A percentile compares a stretch with the other conserved stretches of the same genome.
phyloP scores from a whole-genome alignment of 2,329 filamentous ascomycete species.

The Paecilomyces sp. region DNA sequence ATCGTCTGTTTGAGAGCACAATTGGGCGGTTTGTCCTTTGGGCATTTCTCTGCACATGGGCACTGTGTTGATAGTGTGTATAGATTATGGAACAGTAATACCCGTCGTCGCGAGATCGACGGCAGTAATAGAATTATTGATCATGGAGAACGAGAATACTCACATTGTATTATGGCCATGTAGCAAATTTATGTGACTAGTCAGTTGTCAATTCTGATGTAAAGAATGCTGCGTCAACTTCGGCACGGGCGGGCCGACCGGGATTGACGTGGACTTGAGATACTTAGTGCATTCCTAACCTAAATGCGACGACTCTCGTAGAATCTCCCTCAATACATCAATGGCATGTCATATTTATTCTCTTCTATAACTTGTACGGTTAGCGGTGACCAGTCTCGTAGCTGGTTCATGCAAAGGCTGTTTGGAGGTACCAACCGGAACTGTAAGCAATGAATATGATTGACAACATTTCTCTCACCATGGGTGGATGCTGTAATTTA shows the following conservation, averaged over 20 bases:
- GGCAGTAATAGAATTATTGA: neutral
- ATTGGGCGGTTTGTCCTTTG: neutral
- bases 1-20: neutral
- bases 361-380: too few species aligned
- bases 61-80: neutral
- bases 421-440: neutral
- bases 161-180: neutral
- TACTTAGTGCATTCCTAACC: too few species aligned
- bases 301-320: too few species aligned
- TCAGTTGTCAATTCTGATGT: neutral
- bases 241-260: neutral
- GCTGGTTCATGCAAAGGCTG: neutral
- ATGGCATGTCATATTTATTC: too few species aligned
- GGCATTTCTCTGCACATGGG: neutral
- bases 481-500: neutral
- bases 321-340: too few species aligned
- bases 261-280: neutral
- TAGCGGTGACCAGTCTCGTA: neutral
- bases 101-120: neutral
- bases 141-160: neutral
- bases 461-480: neutral
- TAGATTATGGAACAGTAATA: neutral
- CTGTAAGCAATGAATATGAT: neutral
- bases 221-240: neutral
- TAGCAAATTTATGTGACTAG: neutral